phyloP scores from a whole-genome alignment of 768 basidiomycete genomes.

The Daedalea quercina region DNA sequence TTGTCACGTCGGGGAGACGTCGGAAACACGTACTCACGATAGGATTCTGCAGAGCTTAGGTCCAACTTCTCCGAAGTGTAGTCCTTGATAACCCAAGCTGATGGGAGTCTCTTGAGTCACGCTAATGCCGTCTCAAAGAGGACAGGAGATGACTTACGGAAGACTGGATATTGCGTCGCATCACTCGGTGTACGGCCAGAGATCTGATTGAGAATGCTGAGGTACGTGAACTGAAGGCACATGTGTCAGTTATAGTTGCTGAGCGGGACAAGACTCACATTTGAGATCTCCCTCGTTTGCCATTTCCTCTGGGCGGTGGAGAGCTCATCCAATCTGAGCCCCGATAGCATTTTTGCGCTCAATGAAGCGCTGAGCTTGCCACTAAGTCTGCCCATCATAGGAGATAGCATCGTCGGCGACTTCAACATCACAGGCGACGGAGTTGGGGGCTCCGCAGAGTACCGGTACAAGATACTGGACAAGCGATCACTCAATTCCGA shows the following conservation, averaged over 20 bases:
- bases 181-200: conserved; percentile 92
- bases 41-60: conserved; percentile 51
- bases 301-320: conserved; percentile 72
- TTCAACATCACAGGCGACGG: conserved; percentile 40
- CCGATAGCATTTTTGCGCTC: conserved; percentile 41
- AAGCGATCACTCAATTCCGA: conserved; percentile 53
- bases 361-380: conserved; percentile 15
- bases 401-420: conserved; percentile 48
- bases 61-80: conserved; percentile 71
- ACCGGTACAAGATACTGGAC: conserved; percentile 35
- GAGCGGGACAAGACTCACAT: conserved; percentile 40
- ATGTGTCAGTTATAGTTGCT: not conserved
- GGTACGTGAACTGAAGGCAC: conserved; percentile 67
- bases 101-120: not conserved
- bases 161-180: conserved; percentile 91
- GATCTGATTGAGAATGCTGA: conserved; percentile 85
- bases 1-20: not conserved
- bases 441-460: conserved; percentile 24
- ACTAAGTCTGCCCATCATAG: conserved; percentile 43
- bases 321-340: conserved; percentile 53
- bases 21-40: conserved; percentile 58
- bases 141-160: conserved; percentile 46
- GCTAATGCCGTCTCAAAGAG: not conserved
- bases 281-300: conserved; percentile 89
- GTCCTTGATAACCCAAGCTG: conserved; percentile 88